Evolutionary conservation across 2,329 filamentous ascomycete species (phyloP).

Genomic region (Fusarium mundagurra): DNA sequence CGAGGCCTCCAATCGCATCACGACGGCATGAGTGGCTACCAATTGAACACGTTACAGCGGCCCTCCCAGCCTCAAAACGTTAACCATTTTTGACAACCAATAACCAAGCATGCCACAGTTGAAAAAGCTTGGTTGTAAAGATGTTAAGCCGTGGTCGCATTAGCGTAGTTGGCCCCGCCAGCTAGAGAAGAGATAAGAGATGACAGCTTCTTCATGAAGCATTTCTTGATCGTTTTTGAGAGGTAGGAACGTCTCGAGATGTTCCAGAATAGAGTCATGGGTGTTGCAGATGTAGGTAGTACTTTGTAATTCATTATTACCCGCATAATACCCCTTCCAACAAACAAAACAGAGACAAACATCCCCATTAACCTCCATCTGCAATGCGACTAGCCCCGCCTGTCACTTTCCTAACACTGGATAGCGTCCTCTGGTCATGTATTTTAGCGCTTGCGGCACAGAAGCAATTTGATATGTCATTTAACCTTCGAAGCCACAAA

Average conservation of each 20-base stretch:
- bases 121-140: neutral
- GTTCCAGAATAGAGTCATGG: accelerated
- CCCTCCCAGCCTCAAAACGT: no score
- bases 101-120: neutral
- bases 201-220: neutral
- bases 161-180: slow-evolving; percentile 22
- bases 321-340: neutral
- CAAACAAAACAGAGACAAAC: neutral
- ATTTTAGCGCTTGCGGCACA: neutral
- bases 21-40: neutral
- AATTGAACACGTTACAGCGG: neutral
- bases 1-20: neutral
- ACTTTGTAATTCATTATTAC: neutral
- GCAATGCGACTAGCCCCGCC: neutral
- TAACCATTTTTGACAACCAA: neutral
- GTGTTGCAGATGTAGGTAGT: neutral
- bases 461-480: neutral
- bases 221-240: neutral
- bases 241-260: accelerated
- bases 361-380: neutral
- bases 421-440: neutral
- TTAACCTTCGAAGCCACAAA: neutral
- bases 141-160: neutral
- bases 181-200: neutral
- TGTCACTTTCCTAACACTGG: slow-evolving; percentile 6